Conservation (phyloP, 208 protist species). For the Wallacemonas sp. region DNA sequence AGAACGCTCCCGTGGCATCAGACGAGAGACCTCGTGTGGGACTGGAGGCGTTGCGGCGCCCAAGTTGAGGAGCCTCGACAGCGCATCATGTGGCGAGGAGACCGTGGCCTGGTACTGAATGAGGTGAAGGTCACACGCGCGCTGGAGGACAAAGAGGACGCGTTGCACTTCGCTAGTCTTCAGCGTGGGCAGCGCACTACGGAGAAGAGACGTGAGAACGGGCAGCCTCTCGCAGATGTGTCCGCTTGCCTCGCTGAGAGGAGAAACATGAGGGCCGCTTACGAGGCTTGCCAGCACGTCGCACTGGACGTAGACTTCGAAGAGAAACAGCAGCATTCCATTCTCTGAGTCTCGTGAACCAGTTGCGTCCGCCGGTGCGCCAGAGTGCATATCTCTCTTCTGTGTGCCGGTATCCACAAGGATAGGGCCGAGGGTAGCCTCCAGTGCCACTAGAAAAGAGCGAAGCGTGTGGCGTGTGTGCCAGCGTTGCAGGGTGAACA, state of each 20-base stretch:
- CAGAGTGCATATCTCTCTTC: no score
- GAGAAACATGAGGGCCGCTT: not conserved
- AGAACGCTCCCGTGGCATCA: no score
- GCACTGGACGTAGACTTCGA: constrained; percentile 9
- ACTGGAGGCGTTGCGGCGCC: no score
- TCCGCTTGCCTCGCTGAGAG: not conserved
- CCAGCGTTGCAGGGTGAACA: constrained; percentile 5
- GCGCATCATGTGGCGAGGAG: no score
- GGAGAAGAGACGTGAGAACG: not conserved
- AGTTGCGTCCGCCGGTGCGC: no score
- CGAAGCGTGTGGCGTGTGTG: constrained; percentile 4
- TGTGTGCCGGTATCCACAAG: not conserved
- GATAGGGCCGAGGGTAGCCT: not conserved
- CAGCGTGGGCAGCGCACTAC: not conserved
- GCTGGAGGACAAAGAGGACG: not conserved
- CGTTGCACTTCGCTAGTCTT: not conserved
- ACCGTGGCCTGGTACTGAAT: no score
- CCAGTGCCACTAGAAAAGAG: constrained; percentile 6
- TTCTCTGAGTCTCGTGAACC: not conserved
- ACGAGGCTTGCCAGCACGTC: not conserved
- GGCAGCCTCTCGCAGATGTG: not conserved
- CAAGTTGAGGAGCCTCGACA: no score
- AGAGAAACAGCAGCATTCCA: not conserved
- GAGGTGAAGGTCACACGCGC: not conserved
- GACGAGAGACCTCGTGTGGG: no score